Conservation (phyloP, 352 stramenopile species). For the Globisporangium heterothallicum region DNA sequence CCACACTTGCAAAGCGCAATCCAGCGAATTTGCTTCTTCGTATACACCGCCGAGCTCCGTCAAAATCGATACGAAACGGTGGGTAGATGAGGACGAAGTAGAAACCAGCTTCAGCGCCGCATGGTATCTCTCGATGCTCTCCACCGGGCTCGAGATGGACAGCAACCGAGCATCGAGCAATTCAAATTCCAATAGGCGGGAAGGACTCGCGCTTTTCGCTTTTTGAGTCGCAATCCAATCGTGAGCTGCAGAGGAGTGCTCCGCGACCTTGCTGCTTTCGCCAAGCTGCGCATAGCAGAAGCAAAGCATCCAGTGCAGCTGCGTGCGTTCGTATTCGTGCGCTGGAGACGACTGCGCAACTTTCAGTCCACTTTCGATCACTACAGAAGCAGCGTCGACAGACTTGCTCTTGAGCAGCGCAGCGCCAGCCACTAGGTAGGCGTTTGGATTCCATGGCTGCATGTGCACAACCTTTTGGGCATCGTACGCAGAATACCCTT, state of each 20-base stretch:
- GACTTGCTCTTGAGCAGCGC: constrained; percentile 41
- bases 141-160: constrained; percentile 15
- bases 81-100: constrained; percentile 2
- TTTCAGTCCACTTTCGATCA: constrained; percentile 37
- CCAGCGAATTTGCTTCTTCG: constrained; percentile 34
- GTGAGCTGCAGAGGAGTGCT: constrained; percentile 19
- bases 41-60: constrained; percentile 53
- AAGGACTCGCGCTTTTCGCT: constrained; percentile 10
- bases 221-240: constrained; percentile 14
- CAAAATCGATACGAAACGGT: constrained; percentile 37
- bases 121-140: constrained; percentile 32
- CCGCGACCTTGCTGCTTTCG: constrained; percentile 11
- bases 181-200: constrained; percentile 4
- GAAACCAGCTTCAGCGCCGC: constrained; percentile 11
- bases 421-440: constrained; percentile 43
- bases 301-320: constrained; percentile 43
- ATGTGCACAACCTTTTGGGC: constrained; percentile 54
- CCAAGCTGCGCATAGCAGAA: constrained; percentile 15
- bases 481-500: neutral
- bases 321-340: constrained; percentile 18
- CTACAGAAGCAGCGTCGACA: constrained; percentile 12
- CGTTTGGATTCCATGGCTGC: constrained; percentile 48
- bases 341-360: constrained; percentile 10
- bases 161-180: constrained; percentile 50
- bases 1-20: constrained; percentile 63